Base-by-base conservation (phyloP, 257 asterid species). In the Solanum gandarillasii region DNA sequence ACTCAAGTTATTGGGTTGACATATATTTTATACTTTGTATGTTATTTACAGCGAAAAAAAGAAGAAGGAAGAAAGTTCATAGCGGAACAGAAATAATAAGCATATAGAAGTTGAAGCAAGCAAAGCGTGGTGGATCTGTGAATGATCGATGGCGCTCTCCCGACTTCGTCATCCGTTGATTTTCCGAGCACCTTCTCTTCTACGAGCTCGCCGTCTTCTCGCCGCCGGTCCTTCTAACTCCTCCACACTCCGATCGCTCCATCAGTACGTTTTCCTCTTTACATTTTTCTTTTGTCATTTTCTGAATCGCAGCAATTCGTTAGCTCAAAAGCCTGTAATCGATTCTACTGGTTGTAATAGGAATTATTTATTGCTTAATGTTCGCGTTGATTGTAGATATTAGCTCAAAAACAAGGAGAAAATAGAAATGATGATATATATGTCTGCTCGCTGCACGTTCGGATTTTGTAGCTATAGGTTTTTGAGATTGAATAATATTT, bases 91-190 rank as follows among this genome's bases (percentile, higher is more conserved):
- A 79, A 81, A 76, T 14, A 46, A 46, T 88, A 83, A 35, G 48
- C 46, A 52, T 14, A 60, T 13, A 78, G 87, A 81, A 73, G 78
- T 74, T 81, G 88, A 71, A 87, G 86, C 88, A 81, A 83, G 73
- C 79, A 48, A 86, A 87, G 87, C 72, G 90, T 71, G 89, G 76
- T 83, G 71, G 84, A 83, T 89, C 91, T 74, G 87, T 58, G 55
- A 74, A 86, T 91, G 92, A 93, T 94, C 94, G 41, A 97, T 97
- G 99, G 99, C 99, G 93, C 90, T 96, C 32, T 94, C 98, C 12
- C 92, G 98, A 93, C 96, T 97, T 87, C 94, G 99, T 78, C 92
- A 93, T 92, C 95, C 98, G 87, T 93, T 91, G 92, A 94, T 95
- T 95, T 86, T 74, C 79, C 94, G 96, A 86, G 95, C 98, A 88